Evolutionary conservation across 1,284 basidiomycete species (phyloP).

Genomic region (Malassezia arunalokei): DNA sequence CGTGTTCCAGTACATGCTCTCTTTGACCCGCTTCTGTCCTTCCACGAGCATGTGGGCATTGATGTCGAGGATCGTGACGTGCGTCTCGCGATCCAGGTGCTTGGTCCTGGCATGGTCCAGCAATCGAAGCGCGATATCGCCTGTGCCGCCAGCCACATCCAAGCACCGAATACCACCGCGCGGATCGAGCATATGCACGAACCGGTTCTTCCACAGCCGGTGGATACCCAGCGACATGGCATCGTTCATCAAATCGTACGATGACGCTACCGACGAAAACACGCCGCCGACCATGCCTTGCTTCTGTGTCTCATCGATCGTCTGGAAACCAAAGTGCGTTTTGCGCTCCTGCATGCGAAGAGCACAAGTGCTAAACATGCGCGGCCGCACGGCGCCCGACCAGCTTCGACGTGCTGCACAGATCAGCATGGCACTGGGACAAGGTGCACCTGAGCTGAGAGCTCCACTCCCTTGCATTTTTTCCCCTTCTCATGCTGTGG

Average conservation of each 20-base stretch:
- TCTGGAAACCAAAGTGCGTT: constrained; percentile 84
- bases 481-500: background rate
- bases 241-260: constrained; percentile 98
- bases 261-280: constrained; percentile 88
- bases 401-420: too few species aligned
- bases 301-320: constrained; percentile 64
- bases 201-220: constrained; percentile 90
- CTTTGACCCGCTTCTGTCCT: constrained; percentile 61
- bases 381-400: too few species aligned
- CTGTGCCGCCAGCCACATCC: constrained; percentile 90
- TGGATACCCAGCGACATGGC: constrained; percentile 93
- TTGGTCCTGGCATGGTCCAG: constrained; percentile 80
- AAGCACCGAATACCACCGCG: constrained; percentile 58
- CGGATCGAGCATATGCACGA: constrained; percentile 66
- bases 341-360: constrained; percentile 1
- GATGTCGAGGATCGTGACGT: constrained; percentile 85
- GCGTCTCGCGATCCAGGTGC: constrained; percentile 56
- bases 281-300: constrained; percentile 67
- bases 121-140: constrained; percentile 89
- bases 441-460: background rate
- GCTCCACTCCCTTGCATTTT: background rate
- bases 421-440: too few species aligned
- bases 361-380: background rate
- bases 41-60: constrained; percentile 91
- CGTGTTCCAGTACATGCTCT: constrained; percentile 53